These are phyloP conservation scores for Rhizopus delemar DNA, from an alignment of 371 early-diverging fungal genomes.

Conservation along the genomic window DNA sequence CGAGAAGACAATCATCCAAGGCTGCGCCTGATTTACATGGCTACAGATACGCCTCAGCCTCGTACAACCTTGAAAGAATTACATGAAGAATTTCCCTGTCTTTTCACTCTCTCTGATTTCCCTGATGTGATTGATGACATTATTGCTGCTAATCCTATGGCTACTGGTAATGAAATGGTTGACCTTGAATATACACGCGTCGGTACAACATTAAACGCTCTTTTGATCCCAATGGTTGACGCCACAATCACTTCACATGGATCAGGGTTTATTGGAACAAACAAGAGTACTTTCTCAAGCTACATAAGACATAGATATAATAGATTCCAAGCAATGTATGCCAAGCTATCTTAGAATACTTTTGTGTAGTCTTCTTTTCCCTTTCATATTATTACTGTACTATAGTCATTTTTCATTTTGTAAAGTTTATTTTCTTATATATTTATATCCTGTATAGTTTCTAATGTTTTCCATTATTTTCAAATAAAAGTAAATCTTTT, in stretches of 20 bases:
- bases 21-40: conserved; percentile 54
- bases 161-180: conserved; percentile 16
- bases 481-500: no score
- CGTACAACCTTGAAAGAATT: conserved; percentile 38
- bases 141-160: conserved; percentile 21
- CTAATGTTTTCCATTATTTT: no score
- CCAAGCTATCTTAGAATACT: neutral
- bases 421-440: no score
- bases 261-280: conserved; percentile 43
- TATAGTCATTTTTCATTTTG: no score
- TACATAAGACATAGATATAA: conserved; percentile 39
- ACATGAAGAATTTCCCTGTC: conserved; percentile 52
- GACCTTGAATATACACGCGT: conserved; percentile 18
- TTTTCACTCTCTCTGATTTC: conserved; percentile 59
- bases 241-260: conserved; percentile 51
- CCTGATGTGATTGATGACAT: conserved; percentile 33
- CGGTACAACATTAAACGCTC: conserved; percentile 15
- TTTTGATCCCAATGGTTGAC: conserved; percentile 47
- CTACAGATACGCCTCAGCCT: conserved; percentile 58
- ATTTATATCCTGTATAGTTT: no score
- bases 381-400: no score
- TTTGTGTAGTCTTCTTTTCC: no score
- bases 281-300: conserved; percentile 49
- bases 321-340: conserved; percentile 30
- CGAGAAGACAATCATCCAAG: conserved; percentile 25